Evolutionary conservation across 2,329 filamentous ascomycete species (phyloP).

Genomic region (Emergomyces africanus): DNA sequence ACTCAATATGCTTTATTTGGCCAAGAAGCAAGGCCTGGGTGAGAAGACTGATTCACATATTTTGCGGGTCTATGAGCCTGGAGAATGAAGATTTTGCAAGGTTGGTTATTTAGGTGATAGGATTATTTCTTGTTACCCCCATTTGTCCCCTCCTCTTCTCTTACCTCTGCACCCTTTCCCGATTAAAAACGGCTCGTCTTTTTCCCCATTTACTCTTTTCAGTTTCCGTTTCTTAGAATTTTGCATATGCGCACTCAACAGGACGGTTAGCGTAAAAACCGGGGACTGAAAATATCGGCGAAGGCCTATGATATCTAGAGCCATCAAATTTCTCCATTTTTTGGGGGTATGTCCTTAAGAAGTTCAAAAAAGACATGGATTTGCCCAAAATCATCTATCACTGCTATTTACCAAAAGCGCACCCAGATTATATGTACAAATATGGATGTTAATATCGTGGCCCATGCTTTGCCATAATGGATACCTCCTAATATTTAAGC

Average conservation of each 20-base stretch:
- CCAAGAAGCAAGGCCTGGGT: conserved; percentile 21
- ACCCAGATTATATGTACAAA: too few species aligned
- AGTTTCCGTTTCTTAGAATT: background rate
- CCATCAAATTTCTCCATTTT: background rate
- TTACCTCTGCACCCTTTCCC: background rate
- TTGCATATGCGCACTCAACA: background rate
- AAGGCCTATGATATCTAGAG: background rate
- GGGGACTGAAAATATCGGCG: background rate
- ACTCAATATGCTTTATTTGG: conserved; percentile 22
- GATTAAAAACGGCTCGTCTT: background rate
- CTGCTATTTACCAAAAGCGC: too few species aligned
- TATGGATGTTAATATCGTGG: too few species aligned
- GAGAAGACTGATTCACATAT: conserved; percentile 20
- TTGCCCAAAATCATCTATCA: background rate
- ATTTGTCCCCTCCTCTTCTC: background rate
- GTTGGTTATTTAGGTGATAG: background rate
- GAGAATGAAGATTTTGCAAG: background rate
- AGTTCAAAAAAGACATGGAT: background rate
- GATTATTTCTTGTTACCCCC: background rate
- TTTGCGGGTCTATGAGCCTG: conserved; percentile 19
- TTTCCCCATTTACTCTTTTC: background rate
- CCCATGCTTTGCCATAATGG: too few species aligned
- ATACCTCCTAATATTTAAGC: too few species aligned
- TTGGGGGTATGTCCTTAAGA: background rate
- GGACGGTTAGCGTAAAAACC: background rate